Percentiles rank a stretch among this genome's conserved stretches.
Conservation (phyloP, 495 filamentous ascomycete species). For the Tuber aestivum region DNA sequence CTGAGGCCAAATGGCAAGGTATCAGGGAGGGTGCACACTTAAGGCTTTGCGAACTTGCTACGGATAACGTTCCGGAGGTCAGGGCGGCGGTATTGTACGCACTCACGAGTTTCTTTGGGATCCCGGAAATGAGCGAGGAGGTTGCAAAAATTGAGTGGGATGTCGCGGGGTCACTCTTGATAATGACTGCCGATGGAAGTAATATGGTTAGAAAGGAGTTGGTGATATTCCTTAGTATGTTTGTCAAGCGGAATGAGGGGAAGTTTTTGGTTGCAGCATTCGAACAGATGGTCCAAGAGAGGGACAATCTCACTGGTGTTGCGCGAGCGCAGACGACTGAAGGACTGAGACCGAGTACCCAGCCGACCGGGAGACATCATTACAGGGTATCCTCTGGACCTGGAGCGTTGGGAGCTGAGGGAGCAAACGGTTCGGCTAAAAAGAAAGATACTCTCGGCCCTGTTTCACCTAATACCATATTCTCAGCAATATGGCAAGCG, state of each 20-base stretch:
- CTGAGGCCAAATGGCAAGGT: slow-evolving; percentile 90
- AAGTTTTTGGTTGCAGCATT: slow-evolving; percentile 89
- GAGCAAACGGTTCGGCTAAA: slow-evolving; percentile 20
- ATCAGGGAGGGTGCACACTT: slow-evolving; percentile 74
- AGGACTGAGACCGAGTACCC: slow-evolving; percentile 11
- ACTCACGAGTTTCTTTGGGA: slow-evolving; percentile 86
- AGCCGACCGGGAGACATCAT: slow-evolving; percentile 27
- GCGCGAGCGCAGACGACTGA: slow-evolving; percentile 9
- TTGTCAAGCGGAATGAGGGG: slow-evolving; percentile 82
- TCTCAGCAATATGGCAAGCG: slow-evolving; percentile 89
- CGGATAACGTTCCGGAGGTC: slow-evolving; percentile 92
- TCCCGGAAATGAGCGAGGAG: slow-evolving; percentile 85
- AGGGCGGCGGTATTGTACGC: slow-evolving; percentile 88
- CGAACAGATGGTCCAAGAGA: slow-evolving; percentile 83
- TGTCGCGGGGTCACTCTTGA: slow-evolving; percentile 73
- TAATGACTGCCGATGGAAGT: slow-evolving; percentile 85
- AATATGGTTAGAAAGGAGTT: slow-evolving; percentile 89
- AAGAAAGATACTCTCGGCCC: slow-evolving; percentile 43
- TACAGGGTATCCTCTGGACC: slow-evolving; percentile 32
- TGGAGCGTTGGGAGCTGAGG: slow-evolving; percentile 27
- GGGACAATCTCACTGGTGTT: slow-evolving; percentile 50
- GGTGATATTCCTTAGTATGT: slow-evolving; percentile 85
- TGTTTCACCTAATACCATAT: slow-evolving; percentile 78
- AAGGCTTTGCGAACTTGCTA: slow-evolving; percentile 69
- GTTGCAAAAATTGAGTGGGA: slow-evolving; percentile 84